Base-by-base conservation (phyloP, 768 basidiomycete genomes). In the Porpolomopsis calyptriformis region DNA sequence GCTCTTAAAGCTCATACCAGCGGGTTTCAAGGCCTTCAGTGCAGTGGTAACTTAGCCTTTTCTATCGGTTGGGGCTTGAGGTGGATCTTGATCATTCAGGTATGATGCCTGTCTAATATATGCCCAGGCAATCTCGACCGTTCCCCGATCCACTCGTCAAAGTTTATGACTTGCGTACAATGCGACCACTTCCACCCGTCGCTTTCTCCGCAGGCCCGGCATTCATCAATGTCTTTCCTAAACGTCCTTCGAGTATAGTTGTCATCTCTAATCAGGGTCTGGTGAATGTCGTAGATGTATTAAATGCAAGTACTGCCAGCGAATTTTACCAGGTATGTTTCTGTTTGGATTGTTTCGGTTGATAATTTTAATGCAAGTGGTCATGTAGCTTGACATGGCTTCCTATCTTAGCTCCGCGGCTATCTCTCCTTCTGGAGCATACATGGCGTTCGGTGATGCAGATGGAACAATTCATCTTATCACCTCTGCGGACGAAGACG, bases 61-160 rank as follows among this genome's bases (percentile, higher is more conserved):
- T 89, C 87, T 5, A 87, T 91, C 53, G 93, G 93, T 10, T 83
- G 83, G 64, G 83, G 84, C 2, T 72, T 88, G 64, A 82, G 89
- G 92, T 90, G 49, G 6, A 31, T 43, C 11, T 18, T 33, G 24
- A 23, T 46, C 18, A 43, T 25, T 14, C 20, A 24, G 16, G 0
- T 16, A 24, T 42, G 26, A 18, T 24, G 29, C 60, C 38, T n/a
- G 34, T 12, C 27, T 43, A 31, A 55, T 52, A 19, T 52, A 11
- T 23, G 16, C 48, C 20, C 56, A 96, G 93, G 61, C 89, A 87
- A 62, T 81, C 84, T 5, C 81, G 85, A 39, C 90, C 93, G 4
- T 76, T 84, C 45, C 85, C 88, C 0, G 94, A 97, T 60, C 88
- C 91, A 2, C 70, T 92, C 26, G 89, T 99, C 52, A 96, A 94